These are phyloP conservation scores for Exserohilum rostratum DNA, from an alignment of 2,329 filamentous ascomycete genomes.

Conservation along the genomic window DNA sequence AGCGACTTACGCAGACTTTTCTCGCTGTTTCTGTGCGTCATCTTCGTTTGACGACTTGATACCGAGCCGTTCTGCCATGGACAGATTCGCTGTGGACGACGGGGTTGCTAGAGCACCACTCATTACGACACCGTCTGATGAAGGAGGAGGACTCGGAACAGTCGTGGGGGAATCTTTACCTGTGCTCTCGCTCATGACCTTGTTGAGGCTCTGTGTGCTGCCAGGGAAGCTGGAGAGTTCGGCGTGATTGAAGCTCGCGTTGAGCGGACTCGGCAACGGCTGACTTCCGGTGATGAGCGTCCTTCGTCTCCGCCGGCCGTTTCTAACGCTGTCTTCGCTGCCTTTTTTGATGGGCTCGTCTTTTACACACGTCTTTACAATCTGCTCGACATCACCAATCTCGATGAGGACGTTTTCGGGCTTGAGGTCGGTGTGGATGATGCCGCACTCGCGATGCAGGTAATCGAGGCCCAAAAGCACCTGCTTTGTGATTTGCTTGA, in stretches of 20 bases:
- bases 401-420: conserved; percentile 98
- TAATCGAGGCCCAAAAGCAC: conserved; percentile 95
- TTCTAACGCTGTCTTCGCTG: conserved; percentile 88
- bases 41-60: conserved; percentile 61
- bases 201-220: conserved; percentile 76
- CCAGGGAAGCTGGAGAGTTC: conserved; percentile 68
- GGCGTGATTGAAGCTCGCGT: conserved; percentile 83
- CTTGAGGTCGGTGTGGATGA: conserved; percentile 97
- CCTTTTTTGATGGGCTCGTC: conserved; percentile 69
- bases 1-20: conserved; percentile 85
- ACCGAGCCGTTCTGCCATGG: conserved; percentile 65
- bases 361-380: conserved; percentile 94
- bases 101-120: conserved; percentile 60
- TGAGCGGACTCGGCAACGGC: conserved; percentile 90
- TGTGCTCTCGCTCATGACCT: conserved; percentile 74
- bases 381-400: conserved; percentile 98
- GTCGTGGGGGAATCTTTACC: conserved; percentile 62
- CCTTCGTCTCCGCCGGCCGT: conserved; percentile 84
- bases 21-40: conserved; percentile 74
- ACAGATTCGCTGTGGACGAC: conserved; percentile 53
- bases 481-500: conserved; percentile 99
- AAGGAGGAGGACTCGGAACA: conserved; percentile 48
- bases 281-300: conserved; percentile 98
- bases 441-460: conserved; percentile 95
- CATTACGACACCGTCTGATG: conserved; percentile 58